Base-by-base conservation (phyloP, 805 yeast genomes). In the Saccharomycopsis javanensis region DNA sequence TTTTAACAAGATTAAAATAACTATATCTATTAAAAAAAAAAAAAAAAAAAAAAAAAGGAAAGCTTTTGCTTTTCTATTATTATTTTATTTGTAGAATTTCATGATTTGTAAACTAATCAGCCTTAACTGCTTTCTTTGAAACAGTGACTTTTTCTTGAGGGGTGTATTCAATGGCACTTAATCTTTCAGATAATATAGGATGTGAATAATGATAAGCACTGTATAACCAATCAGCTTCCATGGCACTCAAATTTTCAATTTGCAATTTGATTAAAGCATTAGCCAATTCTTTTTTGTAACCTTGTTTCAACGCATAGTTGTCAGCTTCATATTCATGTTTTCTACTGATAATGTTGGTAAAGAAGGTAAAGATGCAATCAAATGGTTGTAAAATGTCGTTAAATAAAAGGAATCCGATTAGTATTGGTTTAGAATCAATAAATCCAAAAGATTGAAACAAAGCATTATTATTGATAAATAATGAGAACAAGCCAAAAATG, bases 271-370 rank as follows among this genome's bases (percentile, higher is more conserved):
- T 84, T 67, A 94, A 78, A 1, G 96, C 83, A 55, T 74, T 74
- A 54, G 86, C 79, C 68, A 94, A 79, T 54, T 82, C 82, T 33
- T 78, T 74, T 7, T 86, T 76, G 68, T 83, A 83, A 27, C 96
- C 96, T 63, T 82, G 79, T 53, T 77, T 74, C 57, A 82, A 83
- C 16, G 98, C 97, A 68, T 79, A 90, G 61, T 77, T 82, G 69
- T 92, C 99, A 16, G 99, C 98, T 72, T 94, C 89, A 67, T 84
- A 94, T 73, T 94, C 99, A 64, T 86, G 86, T 64, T 82, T 80
- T 79, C 99, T 87, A 6, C 91, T 81, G 58, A 90, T 69, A 54
- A 82, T 71, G 68, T 88, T 86, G 77, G 80, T 78, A 20, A 73
- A 72, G 64, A 89, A 89, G 60, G 82, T 79, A 67, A 86, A 69